Evolutionary conservation across 768 basidiomycete genomes (phyloP).

Genomic region (Kwoniella dendrophila): DNA sequence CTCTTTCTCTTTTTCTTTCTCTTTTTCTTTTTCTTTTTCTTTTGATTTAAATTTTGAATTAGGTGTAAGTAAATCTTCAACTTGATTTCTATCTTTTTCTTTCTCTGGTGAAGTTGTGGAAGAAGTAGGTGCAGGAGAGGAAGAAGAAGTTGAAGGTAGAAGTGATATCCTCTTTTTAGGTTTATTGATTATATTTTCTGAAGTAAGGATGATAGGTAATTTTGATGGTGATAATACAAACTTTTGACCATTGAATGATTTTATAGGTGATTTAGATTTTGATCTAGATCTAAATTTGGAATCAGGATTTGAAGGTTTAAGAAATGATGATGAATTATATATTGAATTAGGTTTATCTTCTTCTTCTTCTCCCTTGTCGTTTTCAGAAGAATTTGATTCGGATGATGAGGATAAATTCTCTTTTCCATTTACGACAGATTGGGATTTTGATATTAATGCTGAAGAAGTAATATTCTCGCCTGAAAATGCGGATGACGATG

Average conservation of each 20-base stretch:
- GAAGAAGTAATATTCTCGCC: not conserved
- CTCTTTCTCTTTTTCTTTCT: not conserved
- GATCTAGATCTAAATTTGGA: not conserved
- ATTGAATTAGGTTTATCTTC: not conserved
- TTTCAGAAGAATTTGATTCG: too few species aligned
- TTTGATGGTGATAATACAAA: not conserved
- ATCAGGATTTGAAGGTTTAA: not conserved
- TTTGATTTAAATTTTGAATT: too few species aligned
- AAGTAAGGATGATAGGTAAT: not conserved
- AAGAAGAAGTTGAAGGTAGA: not conserved
- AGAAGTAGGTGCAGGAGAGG: not conserved
- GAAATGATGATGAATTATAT: slow-evolving; percentile 4
- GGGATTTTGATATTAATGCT: not conserved
- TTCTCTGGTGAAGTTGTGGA: not conserved
- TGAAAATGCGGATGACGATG: not conserved
- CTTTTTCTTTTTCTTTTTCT: not conserved
- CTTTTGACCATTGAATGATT: not conserved
- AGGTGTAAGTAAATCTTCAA: too few species aligned
- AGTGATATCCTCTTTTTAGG: slow-evolving; percentile 1
- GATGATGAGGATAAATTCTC: too few species aligned
- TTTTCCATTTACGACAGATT: not conserved
- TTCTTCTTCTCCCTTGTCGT: too few species aligned
- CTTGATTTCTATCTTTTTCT: too few species aligned
- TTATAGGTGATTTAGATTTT: not conserved
- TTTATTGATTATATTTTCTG: not conserved